Base-by-base conservation (phyloP, 192 early-diverging fungal genomes). In the Backusella psychrophila region DNA sequence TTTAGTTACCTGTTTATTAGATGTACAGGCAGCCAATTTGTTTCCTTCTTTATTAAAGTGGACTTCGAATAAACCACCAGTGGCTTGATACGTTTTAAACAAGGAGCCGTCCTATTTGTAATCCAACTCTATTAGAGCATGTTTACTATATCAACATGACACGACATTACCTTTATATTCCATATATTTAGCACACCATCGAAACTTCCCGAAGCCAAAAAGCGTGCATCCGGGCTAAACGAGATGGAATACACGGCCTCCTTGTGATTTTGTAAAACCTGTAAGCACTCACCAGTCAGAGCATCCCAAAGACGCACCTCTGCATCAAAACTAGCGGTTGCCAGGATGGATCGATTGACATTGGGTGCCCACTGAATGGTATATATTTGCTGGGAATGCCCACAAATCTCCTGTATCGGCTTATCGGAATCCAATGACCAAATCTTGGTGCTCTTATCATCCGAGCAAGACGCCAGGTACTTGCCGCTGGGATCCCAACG, bases 241-340 rank as follows among this genome's bases (percentile, higher is more conserved):
- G 92, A 85, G 6, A 95, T 82, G 15, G 88, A 89, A 53, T 92
- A 89, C 2, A 96, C 91, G 23, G 92, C 87, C 75, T 89, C 89
- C 3, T 86, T 81, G 78, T 96, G 94, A 4, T 87, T 86, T 19
- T 85, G 81, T 9, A 96, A 82, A 0, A 90, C 87, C 29, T 91
- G 90, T n/a, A 94, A 38, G 75, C 92, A 94, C 0, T 85, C 77
- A 23, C 88, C 89, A 7, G 84, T 85, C 8, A 86, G 80, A 0
- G 92, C 90, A 84, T 98, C 96, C 97, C 97, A 98, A 12, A 98
- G 72, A 34, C 94, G 87, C 33, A 95, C 87, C 1, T 92, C 91
- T 6, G 87, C 89, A 81, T 97, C 97, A 76, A 95, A 95, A 9
- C 92, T 92, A 15, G 89, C 90, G 29, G 93, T 94, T 11, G 94